Base-by-base conservation (phyloP, 495 filamentous ascomycete species). In the Penicillium riverlandense region DNA sequence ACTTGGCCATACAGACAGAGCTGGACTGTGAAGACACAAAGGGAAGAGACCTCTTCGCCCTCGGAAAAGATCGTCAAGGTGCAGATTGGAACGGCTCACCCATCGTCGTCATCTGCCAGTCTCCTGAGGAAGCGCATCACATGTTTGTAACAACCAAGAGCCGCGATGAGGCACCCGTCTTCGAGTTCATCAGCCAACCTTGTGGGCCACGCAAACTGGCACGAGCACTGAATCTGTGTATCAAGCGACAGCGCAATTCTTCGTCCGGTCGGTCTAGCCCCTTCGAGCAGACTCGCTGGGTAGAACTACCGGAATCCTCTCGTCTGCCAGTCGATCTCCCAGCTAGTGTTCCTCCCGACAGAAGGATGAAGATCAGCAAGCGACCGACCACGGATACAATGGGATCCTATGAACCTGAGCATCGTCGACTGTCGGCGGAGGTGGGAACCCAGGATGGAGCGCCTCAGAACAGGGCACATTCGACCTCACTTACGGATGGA, bases 111-210 rank as follows among this genome's bases (percentile, higher is more conserved):
- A 57, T 64, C 28, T 64, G 58, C 36, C 58, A 57, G 11, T 55
- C 53, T 0, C 61, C 61, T 1, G 53, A 61, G 32, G 48, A 47
- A 38, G 61, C 61, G 0, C 61, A 64, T 35, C 34, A 34, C 32
- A 51, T 63, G 53, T 61, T 58, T 36, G 44, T 54, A 11, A 37
- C 48, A 1, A 33, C 49, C 13, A 47, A 52, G n/a, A 53, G 43
- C 27, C 44, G 38, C 1, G 41, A 22, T 1, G 11, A 50, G 10
- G 14, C 37, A n/a, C n/a, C 44, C 1, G 35, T 49, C 12, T 49
- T 59, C 27, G 58, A 64, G 15, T 64, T 64, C 22, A 53, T 65
- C 28, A 62, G 58, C 38, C 61, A 65, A 35, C 61, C 61, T 1
- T 65, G 58, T 44, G 61, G 61, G 3, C 61, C 61, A 0, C 50